Percentiles rank a stretch among this genome's conserved stretches.
Evolutionary conservation across 768 basidiomycete species (phyloP).

Genomic region (Sistotremastrum niveocremeum): DNA sequence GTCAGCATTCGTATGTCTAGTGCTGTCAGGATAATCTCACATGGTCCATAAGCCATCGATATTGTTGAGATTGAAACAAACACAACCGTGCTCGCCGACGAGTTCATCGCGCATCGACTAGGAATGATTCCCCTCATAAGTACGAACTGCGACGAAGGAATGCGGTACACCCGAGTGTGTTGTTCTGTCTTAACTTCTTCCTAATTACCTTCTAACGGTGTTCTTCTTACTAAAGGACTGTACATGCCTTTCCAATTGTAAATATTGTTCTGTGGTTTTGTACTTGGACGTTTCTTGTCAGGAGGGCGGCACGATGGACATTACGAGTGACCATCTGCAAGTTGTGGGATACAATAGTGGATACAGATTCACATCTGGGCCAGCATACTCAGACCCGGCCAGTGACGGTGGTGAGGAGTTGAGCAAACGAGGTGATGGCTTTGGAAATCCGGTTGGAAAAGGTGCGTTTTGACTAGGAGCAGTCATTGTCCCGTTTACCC

Average conservation of each 20-base stretch:
- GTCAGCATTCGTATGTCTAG: slow-evolving; percentile 31
- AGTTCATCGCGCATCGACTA: slow-evolving; percentile 92
- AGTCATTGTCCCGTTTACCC: neutral
- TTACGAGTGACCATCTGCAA: slow-evolving; percentile 80
- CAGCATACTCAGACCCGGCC: slow-evolving; percentile 15
- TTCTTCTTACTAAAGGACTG: slow-evolving; percentile 55
- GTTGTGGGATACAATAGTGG: slow-evolving; percentile 26
- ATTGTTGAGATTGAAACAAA: slow-evolving; percentile 88
- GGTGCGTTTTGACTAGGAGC: slow-evolving; percentile 28
- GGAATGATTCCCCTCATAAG: slow-evolving; percentile 89
- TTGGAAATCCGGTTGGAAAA: slow-evolving; percentile 80
- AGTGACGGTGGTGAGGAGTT: slow-evolving; percentile 54
- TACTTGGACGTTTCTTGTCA: slow-evolving; percentile 63
- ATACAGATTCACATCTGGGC: slow-evolving; percentile 7
- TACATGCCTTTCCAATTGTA: slow-evolving; percentile 72
- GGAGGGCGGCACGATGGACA: slow-evolving; percentile 58
- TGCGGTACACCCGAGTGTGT: slow-evolving; percentile 63
- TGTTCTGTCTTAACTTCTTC: slow-evolving; percentile 1
- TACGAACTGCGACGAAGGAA: slow-evolving; percentile 77
- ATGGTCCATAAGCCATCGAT: slow-evolving; percentile 64
- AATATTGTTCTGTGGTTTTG: slow-evolving; percentile 77
- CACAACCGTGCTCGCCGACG: slow-evolving; percentile 88
- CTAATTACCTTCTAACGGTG: neutral
- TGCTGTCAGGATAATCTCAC: neutral
- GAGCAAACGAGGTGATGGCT: slow-evolving; percentile 54